phyloP scores from a whole-genome alignment of 1,284 basidiomycete species.

The Marasmius oreades region DNA sequence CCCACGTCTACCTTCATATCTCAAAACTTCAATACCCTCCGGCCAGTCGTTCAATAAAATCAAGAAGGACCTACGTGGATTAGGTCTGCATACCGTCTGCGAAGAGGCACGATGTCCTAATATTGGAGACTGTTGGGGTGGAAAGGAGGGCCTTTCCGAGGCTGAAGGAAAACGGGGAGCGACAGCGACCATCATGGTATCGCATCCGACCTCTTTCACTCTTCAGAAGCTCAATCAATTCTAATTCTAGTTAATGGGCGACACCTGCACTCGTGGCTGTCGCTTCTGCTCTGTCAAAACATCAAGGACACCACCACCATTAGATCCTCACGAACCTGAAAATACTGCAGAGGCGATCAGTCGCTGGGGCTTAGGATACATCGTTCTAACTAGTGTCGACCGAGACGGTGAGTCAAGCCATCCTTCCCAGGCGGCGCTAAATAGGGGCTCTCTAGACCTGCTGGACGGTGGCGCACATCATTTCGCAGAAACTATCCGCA shows the following conservation, averaged over 20 bases:
- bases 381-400: constrained; percentile 96
- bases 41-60: constrained; percentile 89
- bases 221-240: not conserved
- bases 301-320: constrained; percentile 79
- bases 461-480: constrained; percentile 90
- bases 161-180: constrained; percentile 79
- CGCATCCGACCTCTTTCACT: constrained; percentile 17
- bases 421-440: constrained; percentile 3
- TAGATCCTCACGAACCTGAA: constrained; percentile 97
- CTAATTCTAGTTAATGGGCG: constrained; percentile 89
- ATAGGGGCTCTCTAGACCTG: constrained; percentile 57
- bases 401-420: constrained; percentile 71
- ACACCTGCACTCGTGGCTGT: constrained; percentile 97
- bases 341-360: constrained; percentile 98
- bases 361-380: constrained; percentile 98
- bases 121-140: constrained; percentile 99
- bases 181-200: constrained; percentile 98
- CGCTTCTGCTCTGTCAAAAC: constrained; percentile 99
- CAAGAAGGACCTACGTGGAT: constrained; percentile 91
- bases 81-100: constrained; percentile 94
- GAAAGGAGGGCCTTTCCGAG: constrained; percentile 70
- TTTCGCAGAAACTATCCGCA: constrained; percentile 91
- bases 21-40: constrained; percentile 93
- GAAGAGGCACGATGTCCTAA: constrained; percentile 99
- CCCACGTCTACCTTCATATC: constrained; percentile 85